A percentile compares a stretch with the other conserved stretches of the same genome.
Conservation (phyloP, 768 basidiomycete genomes). For the Sistotremastrum niveocremeum region DNA sequence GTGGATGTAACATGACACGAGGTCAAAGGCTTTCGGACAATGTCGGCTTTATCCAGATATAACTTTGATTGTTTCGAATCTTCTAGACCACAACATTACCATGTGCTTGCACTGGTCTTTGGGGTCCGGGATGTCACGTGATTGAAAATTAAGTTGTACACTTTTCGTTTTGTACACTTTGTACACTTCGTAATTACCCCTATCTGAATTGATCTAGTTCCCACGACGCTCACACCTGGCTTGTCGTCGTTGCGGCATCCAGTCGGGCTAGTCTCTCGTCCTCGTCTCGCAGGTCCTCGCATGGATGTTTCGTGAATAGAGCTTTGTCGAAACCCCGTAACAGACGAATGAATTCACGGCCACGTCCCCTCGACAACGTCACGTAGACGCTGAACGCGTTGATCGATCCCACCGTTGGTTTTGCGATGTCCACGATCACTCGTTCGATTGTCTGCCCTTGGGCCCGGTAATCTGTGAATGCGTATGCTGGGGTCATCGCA, state of each 20-base stretch:
- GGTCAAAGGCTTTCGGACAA: no score
- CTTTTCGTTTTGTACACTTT: no score
- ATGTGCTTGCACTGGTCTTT: no score
- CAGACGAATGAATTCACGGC: slow-evolving; percentile 17
- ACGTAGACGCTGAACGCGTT: slow-evolving; percentile 22
- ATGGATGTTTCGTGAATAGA: slow-evolving; percentile 15
- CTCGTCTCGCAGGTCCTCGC: slow-evolving; percentile 8
- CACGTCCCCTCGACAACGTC: slow-evolving; percentile 20
- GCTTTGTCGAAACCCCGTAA: slow-evolving; percentile 18
- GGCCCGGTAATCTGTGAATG: slow-evolving; percentile 27
- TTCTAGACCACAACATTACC: no score
- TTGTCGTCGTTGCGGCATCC: neutral
- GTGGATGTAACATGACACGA: no score
- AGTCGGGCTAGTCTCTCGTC: slow-evolving; percentile 9
- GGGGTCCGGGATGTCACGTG: no score
- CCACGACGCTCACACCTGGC: no score
- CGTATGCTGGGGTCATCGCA: slow-evolving; percentile 22
- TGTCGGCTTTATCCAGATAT: no score
- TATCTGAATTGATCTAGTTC: no score
- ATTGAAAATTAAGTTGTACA: no score
- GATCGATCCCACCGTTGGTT: slow-evolving; percentile 14
- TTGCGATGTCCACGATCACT: slow-evolving; percentile 23
- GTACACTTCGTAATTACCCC: no score
- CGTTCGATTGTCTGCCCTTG: slow-evolving; percentile 26
- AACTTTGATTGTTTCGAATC: no score